Evolutionary conservation across 2,329 filamentous ascomycete genomes (phyloP).

Genomic region (Thielaviopsis euricoi): DNA sequence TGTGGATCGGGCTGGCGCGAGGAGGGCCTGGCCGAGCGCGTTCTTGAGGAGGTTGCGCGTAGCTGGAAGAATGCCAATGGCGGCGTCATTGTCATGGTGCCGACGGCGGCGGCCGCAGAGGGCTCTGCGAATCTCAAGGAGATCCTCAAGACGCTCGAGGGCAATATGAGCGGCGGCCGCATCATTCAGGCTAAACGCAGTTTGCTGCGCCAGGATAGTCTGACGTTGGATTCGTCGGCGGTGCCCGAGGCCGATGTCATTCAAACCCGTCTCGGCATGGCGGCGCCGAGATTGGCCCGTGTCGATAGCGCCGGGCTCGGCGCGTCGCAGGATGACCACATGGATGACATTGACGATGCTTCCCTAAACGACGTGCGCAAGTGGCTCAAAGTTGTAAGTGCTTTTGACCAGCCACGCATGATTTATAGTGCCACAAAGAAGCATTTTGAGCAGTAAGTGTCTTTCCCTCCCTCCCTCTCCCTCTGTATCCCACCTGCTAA

Average conservation of each 20-base stretch:
- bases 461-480: not conserved
- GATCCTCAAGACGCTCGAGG: conserved; percentile 71
- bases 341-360: conserved; percentile 40
- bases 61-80: conserved; percentile 83
- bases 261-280: conserved; percentile 36
- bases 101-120: no score
- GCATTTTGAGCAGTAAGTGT: conserved; percentile 61
- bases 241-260: conserved; percentile 33
- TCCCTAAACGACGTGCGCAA: conserved; percentile 51
- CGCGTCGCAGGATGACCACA: conserved; percentile 34
- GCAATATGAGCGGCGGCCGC: conserved; percentile 75
- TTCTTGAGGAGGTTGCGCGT: conserved; percentile 80
- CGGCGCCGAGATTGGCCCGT: conserved; percentile 16
- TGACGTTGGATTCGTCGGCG: conserved; percentile 35
- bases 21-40: conserved; percentile 79
- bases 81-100: conserved; percentile 72
- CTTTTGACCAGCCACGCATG: conserved; percentile 71
- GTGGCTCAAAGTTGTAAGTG: conserved; percentile 71
- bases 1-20: conserved; percentile 95
- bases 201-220: conserved; percentile 46
- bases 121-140: conserved; percentile 48
- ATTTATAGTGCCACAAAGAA: conserved; percentile 68
- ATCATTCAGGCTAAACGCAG: conserved; percentile 36
- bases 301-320: conserved; percentile 49
- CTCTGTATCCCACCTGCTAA: not conserved